A percentile compares a stretch with the other conserved stretches of the same genome.
Conservation (phyloP, 1,284 basidiomycete species). For the Austropuccinia psidii region DNA sequence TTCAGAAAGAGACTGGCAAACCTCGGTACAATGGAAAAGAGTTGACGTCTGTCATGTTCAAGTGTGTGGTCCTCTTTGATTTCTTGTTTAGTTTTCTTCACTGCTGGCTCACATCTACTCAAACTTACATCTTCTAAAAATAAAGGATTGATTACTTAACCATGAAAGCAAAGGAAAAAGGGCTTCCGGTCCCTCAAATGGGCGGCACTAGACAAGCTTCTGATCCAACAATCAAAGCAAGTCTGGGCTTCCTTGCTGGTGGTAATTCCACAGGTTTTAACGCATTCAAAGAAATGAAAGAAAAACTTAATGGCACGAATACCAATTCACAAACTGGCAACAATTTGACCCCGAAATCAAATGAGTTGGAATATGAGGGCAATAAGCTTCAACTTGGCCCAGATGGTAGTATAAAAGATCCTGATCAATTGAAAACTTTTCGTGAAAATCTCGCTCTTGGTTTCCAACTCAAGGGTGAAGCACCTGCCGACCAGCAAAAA, state of each 20-base stretch:
- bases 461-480: conserved; percentile 30
- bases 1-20: conserved; percentile 25
- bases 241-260: background rate
- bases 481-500: conserved; percentile 2
- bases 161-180: conserved; percentile 36
- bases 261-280: conserved; percentile 29
- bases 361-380: conserved; percentile 24
- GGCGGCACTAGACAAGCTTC: conserved; percentile 13
- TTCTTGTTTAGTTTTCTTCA: background rate
- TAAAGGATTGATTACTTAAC: conserved; percentile 35
- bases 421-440: conserved; percentile 24
- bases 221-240: background rate
- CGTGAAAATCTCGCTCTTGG: conserved; percentile 26
- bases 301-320: background rate
- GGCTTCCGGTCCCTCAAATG: conserved; percentile 22
- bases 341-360: background rate
- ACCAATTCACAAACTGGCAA: background rate
- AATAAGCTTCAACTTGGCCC: conserved; percentile 20
- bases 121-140: background rate
- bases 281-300: conserved; percentile 28
- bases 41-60: conserved; percentile 33
- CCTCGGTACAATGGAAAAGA: conserved; percentile 20
- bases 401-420: conserved; percentile 27
- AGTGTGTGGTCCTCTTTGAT: conserved; percentile 3
- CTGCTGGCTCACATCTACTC: background rate